A percentile compares a stretch with the other conserved stretches of the same genome.
These are phyloP conservation scores for Collariella sp. DNA, from an alignment of 495 filamentous ascomycete species.

Conservation along the genomic window DNA sequence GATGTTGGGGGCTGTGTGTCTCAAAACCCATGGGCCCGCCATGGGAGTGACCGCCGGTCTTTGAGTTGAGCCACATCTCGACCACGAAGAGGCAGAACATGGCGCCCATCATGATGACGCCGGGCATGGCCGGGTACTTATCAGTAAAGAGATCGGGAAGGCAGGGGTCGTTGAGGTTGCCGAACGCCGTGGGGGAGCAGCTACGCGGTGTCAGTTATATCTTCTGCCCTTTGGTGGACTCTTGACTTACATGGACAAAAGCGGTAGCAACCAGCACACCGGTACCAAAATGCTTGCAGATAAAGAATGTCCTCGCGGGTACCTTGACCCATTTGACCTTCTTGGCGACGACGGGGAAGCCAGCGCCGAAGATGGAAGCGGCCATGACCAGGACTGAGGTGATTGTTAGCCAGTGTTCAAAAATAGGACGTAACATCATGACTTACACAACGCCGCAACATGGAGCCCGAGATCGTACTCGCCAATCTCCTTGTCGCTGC, in stretches of 20 bases:
- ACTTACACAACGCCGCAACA: constrained; percentile 43
- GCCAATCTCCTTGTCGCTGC: constrained; percentile 32
- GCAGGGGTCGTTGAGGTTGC: constrained; percentile 48
- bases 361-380: constrained; percentile 39
- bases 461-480: constrained; percentile 45
- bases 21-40: constrained; percentile 41
- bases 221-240: not conserved
- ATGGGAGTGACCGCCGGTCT: constrained; percentile 37
- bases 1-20: constrained; percentile 14
- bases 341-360: constrained; percentile 47
- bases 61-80: constrained; percentile 47
- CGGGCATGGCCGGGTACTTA: constrained; percentile 50
- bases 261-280: constrained; percentile 62
- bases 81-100: constrained; percentile 49
- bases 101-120: constrained; percentile 50
- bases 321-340: constrained; percentile 48
- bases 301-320: constrained; percentile 44
- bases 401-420: constrained; percentile 6
- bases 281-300: constrained; percentile 58
- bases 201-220: constrained; percentile 17
- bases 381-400: constrained; percentile 31
- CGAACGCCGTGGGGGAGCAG: constrained; percentile 51
- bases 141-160: constrained; percentile 48
- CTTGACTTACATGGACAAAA: constrained; percentile 57
- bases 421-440: not conserved